Evolutionary conservation across 2,329 filamentous ascomycete species (phyloP).

Genomic region (Lasiodiplodia theobromae): DNA sequence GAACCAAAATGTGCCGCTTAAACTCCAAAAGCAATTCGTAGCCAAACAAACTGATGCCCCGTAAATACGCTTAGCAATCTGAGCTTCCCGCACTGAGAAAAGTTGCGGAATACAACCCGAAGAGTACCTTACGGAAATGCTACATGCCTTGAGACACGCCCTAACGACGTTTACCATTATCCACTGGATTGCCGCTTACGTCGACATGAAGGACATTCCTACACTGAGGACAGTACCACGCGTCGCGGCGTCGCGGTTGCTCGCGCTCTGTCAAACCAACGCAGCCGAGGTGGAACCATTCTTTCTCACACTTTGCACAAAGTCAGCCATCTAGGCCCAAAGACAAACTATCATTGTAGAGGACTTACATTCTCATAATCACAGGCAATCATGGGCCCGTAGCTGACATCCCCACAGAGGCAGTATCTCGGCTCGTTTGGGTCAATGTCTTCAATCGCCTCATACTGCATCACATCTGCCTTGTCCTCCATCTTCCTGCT

Average conservation of each 20-base stretch:
- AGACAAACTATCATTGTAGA: conserved; percentile 26
- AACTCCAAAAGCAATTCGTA: neutral
- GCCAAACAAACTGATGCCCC: neutral
- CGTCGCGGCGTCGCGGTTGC: conserved; percentile 71
- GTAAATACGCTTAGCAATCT: conserved; percentile 2
- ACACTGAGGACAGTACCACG: conserved; percentile 87
- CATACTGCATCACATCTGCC: conserved; percentile 47
- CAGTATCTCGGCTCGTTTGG: conserved; percentile 80
- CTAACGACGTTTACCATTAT: conserved; percentile 11
- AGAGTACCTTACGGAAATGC: neutral
- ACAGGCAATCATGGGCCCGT: conserved; percentile 83
- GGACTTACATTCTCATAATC: conserved; percentile 75
- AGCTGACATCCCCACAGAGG: conserved; percentile 79
- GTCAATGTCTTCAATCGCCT: conserved; percentile 60
- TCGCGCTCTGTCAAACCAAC: conserved; percentile 69
- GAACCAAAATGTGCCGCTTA: neutral
- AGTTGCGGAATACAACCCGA: neutral
- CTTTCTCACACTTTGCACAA: conserved; percentile 71
- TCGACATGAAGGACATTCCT: conserved; percentile 40
- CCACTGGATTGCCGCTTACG: conserved; percentile 43
- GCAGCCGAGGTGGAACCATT: conserved; percentile 87
- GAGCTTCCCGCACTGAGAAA: neutral
- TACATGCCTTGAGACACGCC: too few species aligned
- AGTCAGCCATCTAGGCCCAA: neutral
- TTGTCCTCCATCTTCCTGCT: conserved; percentile 66